phyloP scores from a whole-genome alignment of 805 yeast genomes.

The Ogataea nitratoaversa region DNA sequence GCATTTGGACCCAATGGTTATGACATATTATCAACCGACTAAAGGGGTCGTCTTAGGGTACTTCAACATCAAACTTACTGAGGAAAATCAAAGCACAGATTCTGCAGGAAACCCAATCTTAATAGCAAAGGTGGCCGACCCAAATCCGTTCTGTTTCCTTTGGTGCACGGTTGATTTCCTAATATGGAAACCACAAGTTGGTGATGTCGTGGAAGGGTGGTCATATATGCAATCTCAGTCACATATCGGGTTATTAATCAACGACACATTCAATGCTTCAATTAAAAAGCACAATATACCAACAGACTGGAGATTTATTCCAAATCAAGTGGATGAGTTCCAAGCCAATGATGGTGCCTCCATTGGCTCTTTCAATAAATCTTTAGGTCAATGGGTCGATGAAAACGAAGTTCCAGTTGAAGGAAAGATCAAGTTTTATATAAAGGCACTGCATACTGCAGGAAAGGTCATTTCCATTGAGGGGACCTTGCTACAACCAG shows the following conservation, averaged over 20 bases:
- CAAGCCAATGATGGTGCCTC: constrained; percentile 17
- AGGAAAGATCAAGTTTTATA: constrained; percentile 75
- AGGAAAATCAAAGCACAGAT: constrained; percentile 37
- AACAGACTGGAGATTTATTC: constrained; percentile 77
- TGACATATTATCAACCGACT: constrained; percentile 71
- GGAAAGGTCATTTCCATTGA: constrained; percentile 83
- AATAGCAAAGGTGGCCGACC: constrained; percentile 66
- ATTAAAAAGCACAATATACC: constrained; percentile 85
- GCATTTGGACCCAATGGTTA: constrained; percentile 84
- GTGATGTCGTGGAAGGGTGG: constrained; percentile 83
- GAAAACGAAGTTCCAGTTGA: constrained; percentile 68
- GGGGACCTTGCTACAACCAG: constrained; percentile 73
- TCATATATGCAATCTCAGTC: constrained; percentile 91
- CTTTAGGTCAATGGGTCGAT: constrained; percentile 88
- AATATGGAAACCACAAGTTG: constrained; percentile 88
- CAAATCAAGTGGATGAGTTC: constrained; percentile 65
- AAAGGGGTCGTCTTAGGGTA: constrained; percentile 85
- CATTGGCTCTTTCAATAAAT: constrained; percentile 26
- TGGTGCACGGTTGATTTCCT: constrained; percentile 84
- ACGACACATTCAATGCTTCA: constrained; percentile 93
- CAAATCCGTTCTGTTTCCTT: constrained; percentile 81
- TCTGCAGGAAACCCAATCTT: constrained; percentile 37
- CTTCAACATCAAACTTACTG: constrained; percentile 52
- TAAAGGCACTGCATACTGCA: constrained; percentile 67
- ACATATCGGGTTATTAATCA: constrained; percentile 85